Percentiles rank a stretch among this genome's conserved stretches.
These are phyloP conservation scores for Panellus pusillus DNA, from an alignment of 768 basidiomycete species.

Conservation along the genomic window DNA sequence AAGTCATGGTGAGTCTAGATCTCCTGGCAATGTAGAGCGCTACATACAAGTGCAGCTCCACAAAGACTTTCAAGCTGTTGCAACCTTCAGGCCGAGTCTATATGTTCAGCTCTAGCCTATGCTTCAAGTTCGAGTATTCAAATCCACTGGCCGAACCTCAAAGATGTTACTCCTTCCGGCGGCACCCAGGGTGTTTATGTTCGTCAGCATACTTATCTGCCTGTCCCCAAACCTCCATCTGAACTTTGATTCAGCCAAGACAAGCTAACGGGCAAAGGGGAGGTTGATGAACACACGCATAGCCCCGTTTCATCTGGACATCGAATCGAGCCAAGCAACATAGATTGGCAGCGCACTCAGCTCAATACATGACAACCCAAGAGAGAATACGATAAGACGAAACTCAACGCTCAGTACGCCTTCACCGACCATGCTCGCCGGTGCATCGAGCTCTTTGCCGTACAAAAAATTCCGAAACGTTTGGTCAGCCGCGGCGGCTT, in stretches of 20 bases:
- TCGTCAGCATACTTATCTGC: not conserved
- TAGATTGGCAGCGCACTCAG: too few species aligned
- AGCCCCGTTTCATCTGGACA: too few species aligned
- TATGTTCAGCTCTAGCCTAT: not conserved
- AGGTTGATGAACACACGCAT: too few species aligned
- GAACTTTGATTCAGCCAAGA: too few species aligned
- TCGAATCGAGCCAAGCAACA: too few species aligned
- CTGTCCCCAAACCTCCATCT: too few species aligned
- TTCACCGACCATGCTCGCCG: constrained; percentile 1
- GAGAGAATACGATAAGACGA: too few species aligned
- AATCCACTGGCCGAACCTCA: not conserved
- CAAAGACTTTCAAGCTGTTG: not conserved
- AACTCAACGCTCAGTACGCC: constrained; percentile 1
- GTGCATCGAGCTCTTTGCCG: constrained; percentile 18
- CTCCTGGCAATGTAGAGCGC: too few species aligned
- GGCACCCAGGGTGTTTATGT: constrained; percentile 3
- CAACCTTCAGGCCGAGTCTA: too few species aligned
- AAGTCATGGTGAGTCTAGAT: too few species aligned
- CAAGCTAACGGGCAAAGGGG: too few species aligned
- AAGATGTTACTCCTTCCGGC: constrained; percentile 9
- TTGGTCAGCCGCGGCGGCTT: constrained; percentile 14
- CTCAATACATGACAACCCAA: too few species aligned
- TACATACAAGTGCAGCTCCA: not conserved
- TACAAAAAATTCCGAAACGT: constrained; percentile 22
- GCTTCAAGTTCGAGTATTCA: not conserved